Conservation (phyloP, 148 eudicot genomes). For the Rhododendron kiyosumense region DNA sequence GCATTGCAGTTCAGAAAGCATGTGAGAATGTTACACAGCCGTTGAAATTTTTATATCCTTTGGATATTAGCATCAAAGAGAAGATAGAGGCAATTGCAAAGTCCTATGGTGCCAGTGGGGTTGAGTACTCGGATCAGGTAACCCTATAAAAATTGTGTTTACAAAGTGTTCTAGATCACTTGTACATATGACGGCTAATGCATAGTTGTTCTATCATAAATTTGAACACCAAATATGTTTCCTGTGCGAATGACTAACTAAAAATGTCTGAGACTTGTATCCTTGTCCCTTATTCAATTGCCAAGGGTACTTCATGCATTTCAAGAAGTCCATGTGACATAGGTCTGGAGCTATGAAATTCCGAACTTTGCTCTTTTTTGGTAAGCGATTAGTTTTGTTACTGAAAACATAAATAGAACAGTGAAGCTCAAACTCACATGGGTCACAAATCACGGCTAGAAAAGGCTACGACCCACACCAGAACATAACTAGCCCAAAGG, state of each 20-base stretch:
- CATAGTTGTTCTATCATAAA: neutral
- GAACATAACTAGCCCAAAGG: neutral
- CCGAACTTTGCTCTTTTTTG: neutral
- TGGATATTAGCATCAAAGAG: conserved; percentile 85
- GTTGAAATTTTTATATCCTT: conserved; percentile 81
- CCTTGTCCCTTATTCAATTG: neutral
- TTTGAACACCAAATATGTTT: neutral
- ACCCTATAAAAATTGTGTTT: neutral
- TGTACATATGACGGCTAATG: neutral
- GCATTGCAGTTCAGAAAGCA: conserved; percentile 91
- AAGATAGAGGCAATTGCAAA: conserved; percentile 95
- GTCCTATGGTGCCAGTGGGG: conserved; percentile 97
- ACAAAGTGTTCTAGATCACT: too few relatives aligned
- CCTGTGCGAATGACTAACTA: neutral
- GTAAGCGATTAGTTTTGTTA: neutral
- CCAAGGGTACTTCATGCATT: neutral
- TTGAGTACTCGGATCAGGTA: conserved; percentile 94
- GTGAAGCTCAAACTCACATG: neutral
- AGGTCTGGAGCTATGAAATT: neutral
- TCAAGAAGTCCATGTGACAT: neutral
- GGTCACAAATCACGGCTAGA: neutral
- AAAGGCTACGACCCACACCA: neutral
- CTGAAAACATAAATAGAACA: neutral
- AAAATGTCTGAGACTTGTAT: neutral
- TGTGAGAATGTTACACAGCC: conserved; percentile 76